These are phyloP conservation scores for Pisolithus microcarpus DNA, from an alignment of 768 basidiomycete species.

Conservation along the genomic window DNA sequence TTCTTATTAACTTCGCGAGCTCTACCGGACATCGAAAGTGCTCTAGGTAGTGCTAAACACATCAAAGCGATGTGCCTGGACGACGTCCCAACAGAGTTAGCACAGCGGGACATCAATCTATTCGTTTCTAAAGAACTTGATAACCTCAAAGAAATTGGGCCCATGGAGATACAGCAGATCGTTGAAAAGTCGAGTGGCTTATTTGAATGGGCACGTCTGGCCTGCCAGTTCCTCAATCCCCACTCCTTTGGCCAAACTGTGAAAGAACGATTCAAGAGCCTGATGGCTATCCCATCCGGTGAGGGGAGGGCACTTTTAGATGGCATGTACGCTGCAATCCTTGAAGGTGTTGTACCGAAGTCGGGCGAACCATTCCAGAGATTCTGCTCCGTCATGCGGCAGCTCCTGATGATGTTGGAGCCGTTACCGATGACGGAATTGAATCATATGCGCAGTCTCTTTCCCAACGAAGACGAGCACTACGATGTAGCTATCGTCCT, in stretches of 20 bases:
- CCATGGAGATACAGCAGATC: background rate
- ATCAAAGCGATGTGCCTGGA: background rate
- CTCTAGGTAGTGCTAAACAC: background rate
- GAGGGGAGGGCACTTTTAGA: background rate
- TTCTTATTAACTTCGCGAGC: background rate
- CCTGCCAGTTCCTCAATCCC: background rate
- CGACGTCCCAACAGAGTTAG: background rate
- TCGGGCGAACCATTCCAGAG: background rate
- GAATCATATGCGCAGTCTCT: background rate
- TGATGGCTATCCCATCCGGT: background rate
- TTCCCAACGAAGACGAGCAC: background rate
- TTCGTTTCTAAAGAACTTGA: background rate
- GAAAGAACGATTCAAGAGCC: background rate
- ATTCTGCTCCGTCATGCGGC: background rate
- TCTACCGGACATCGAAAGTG: background rate
- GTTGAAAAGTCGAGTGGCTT: background rate
- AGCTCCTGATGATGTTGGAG: constrained; percentile 1
- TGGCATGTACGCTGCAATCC: background rate
- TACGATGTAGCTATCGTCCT: constrained; percentile 1
- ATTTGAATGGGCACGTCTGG: background rate
- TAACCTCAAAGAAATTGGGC: background rate
- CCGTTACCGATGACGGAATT: background rate
- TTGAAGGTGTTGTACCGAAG: background rate
- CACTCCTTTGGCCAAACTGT: background rate
- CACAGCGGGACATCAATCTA: background rate